These are phyloP conservation scores for Leccinum obscurum DNA, from an alignment of 768 basidiomycete genomes.

Conservation along the genomic window DNA sequence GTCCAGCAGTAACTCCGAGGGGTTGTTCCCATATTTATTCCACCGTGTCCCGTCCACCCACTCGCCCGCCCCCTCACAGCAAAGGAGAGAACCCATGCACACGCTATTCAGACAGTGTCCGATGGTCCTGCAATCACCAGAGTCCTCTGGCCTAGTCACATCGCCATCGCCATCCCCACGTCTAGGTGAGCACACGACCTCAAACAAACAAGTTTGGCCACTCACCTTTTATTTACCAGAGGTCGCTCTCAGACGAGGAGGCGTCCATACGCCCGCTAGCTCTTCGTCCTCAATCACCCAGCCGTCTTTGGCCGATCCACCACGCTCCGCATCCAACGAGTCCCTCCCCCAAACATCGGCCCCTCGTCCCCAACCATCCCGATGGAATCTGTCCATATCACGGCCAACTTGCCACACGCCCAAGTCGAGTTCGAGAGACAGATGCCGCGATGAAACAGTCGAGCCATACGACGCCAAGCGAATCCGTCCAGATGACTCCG, in stretches of 20 bases:
- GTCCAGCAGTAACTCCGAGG: neutral
- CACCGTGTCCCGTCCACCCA: neutral
- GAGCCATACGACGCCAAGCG: neutral
- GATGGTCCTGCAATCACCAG: neutral
- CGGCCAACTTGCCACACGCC: neutral
- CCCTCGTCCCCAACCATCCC: neutral
- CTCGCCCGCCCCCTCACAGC: neutral
- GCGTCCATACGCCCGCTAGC: neutral
- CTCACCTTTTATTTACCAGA: constrained; percentile 4
- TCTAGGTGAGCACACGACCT: constrained; percentile 10
- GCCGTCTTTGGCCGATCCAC: neutral
- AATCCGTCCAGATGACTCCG: neutral
- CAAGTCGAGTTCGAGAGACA: neutral
- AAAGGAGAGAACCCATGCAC: constrained; percentile 1
- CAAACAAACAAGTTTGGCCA: neutral
- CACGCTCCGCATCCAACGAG: neutral
- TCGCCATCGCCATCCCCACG: neutral
- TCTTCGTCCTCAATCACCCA: neutral
- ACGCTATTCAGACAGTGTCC: constrained; percentile 2
- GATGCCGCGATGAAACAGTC: neutral
- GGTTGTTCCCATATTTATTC: neutral
- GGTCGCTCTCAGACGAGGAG: neutral
- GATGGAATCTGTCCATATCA: neutral
- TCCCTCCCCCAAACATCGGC: neutral
- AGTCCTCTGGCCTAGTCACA: neutral